Evolutionary conservation across 2,329 filamentous ascomycete genomes (phyloP).

Genomic region (Fusarium verrucosum): DNA sequence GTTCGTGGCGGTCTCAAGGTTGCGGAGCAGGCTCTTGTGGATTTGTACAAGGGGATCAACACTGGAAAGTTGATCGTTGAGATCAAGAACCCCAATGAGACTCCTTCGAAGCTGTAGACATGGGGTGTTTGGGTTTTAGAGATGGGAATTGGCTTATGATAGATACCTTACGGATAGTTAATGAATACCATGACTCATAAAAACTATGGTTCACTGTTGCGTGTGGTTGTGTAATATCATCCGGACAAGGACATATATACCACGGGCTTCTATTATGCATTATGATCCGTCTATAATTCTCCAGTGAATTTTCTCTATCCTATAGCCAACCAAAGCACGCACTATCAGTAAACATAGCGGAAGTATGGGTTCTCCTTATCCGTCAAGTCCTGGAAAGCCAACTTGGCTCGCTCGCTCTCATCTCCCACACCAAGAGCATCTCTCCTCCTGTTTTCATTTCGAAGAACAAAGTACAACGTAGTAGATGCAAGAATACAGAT

Average conservation of each 20-base stretch:
- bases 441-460: constrained; percentile 65
- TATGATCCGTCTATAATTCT: no score
- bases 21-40: constrained; percentile 70
- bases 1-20: constrained; percentile 72
- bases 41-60: constrained; percentile 75
- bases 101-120: constrained; percentile 46
- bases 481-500: constrained; percentile 70
- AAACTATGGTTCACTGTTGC: not conserved
- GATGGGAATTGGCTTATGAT: constrained; percentile 11
- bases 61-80: constrained; percentile 65
- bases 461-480: constrained; percentile 67
- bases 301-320: not conserved
- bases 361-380: constrained; percentile 76
- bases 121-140: no score
- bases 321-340: not conserved
- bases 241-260: no score
- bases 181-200: constrained; percentile 27
- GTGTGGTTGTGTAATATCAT: not conserved
- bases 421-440: constrained; percentile 58
- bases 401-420: constrained; percentile 67
- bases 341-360: constrained; percentile 58
- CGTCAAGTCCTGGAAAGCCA: constrained; percentile 74
- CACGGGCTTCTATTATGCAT: not conserved
- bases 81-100: constrained; percentile 46
- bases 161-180: constrained; percentile 24